These are phyloP conservation scores for Hura crepitans DNA, from an alignment of 441 rosid genomes.

Conservation along the genomic window DNA sequence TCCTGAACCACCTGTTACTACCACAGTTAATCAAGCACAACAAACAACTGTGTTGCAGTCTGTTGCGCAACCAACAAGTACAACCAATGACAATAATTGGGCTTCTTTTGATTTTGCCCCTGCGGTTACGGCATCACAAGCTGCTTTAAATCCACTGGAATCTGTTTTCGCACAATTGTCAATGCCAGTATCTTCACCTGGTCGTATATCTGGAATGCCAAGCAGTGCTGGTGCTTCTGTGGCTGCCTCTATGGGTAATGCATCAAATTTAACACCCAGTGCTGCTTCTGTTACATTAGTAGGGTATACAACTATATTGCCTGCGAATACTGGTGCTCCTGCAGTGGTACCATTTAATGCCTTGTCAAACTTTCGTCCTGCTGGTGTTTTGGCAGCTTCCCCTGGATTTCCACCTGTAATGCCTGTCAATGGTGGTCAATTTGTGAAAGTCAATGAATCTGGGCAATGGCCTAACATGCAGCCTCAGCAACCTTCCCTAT, in stretches of 20 bases:
- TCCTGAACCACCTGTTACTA: constrained; percentile 57
- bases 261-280: constrained; percentile 27
- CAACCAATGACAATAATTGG: constrained; percentile 63
- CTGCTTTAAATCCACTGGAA: constrained; percentile 57
- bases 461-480: constrained; percentile 44
- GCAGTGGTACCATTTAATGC: constrained; percentile 29
- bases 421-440: constrained; percentile 34
- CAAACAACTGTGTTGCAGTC: constrained; percentile 44
- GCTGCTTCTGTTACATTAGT: constrained; percentile 25
- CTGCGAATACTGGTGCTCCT: constrained; percentile 28
- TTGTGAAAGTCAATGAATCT: constrained; percentile 24
- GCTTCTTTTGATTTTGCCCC: constrained; percentile 79
- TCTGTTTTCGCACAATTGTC: constrained; percentile 79
- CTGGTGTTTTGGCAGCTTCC: constrained; percentile 31
- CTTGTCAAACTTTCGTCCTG: constrained; percentile 30
- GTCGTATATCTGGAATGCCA: constrained; percentile 41
- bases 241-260: constrained; percentile 29
- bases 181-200: constrained; percentile 48
- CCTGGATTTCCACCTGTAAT: constrained; percentile 33
- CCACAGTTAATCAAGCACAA: constrained; percentile 41
- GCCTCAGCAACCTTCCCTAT: constrained; percentile 48
- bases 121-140: constrained; percentile 46
- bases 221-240: constrained; percentile 32
- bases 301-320: constrained; percentile 26
- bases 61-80: constrained; percentile 39